Evolutionary conservation across 306 rosid species (phyloP), one percentile per base, ranked within the genome.

Genomic region (Vigna reflexopilosa): DNA sequence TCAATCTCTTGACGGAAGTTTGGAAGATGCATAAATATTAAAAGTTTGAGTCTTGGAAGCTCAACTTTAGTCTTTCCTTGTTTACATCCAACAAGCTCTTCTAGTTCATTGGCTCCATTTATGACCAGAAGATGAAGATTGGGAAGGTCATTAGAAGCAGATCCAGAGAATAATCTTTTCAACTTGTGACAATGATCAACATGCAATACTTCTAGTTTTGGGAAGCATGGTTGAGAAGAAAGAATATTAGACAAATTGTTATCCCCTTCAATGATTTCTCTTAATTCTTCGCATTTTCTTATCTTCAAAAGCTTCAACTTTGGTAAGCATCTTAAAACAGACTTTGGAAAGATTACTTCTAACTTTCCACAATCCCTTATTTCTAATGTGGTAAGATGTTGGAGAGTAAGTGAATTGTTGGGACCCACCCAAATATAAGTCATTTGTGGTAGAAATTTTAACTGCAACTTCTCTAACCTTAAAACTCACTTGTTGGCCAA

Each of bases 11-110:
- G 79, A 24, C 38, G 3, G 10, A 76, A 73, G 36, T 16, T 71
- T 22, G 1, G 0, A 1, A 84, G 62, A 9, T 62, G 34, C 1
- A 0, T n/a, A n/a, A 83, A 59, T 38, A 24, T 48, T 3, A 45
- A 17, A 55, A 22, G 45, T 47, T 75, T 67, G n/a, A 83, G 50
- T 16, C 34, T 61, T 52, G 84, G 82, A 57, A 80, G 67, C 24
- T 22, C 52, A 42, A 63, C 52, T 47, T 76, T 38, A 30, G 0
- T 82, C 17, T 51, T 2, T 34, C 10, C 70, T 10, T 38, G 30
- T 52, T 45, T 54, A 47, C 1, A n/a, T 4, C 20, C 44, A 4
- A 73, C 32, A 0, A 80, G 34, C 2, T 55, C 59, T 19, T 54
- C 13, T 19, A 54, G 59, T 17, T 54, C 28, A 17, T 4, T 0